These are phyloP conservation scores for Liriodendron chinense DNA, from an alignment of 164 flowering plant species.

Conservation along the genomic window DNA sequence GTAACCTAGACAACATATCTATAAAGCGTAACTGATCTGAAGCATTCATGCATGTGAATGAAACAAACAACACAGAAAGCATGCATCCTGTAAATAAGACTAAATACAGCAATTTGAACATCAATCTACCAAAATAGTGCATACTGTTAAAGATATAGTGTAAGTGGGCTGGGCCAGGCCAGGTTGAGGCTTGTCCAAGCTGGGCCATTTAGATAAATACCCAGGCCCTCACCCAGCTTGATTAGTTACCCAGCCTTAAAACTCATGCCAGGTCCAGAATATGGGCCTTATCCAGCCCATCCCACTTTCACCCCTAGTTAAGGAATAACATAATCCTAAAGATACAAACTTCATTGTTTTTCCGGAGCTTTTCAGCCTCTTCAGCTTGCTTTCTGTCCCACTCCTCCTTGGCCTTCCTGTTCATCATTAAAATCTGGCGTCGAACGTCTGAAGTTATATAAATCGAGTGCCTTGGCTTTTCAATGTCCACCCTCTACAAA, in stretches of 20 bases:
- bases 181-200: not conserved
- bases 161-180: not conserved
- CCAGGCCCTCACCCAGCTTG: not conserved
- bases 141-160: not conserved
- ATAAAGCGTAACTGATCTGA: too few species aligned
- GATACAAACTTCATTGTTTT: constrained; percentile 30
- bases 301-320: not conserved
- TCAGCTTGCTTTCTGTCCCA: constrained; percentile 37
- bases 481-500: constrained; percentile 68
- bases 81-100: too few species aligned
- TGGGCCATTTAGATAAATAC: not conserved
- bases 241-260: not conserved
- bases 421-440: constrained; percentile 28
- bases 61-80: too few species aligned
- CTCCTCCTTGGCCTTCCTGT: constrained; percentile 37
- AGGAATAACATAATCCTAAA: not conserved
- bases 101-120: not conserved
- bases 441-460: constrained; percentile 59
- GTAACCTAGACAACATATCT: too few species aligned
- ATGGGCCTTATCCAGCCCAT: not conserved
- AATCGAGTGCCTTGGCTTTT: constrained; percentile 67
- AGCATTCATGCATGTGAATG: too few species aligned
- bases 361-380: constrained; percentile 38
- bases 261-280: not conserved
- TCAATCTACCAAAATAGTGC: not conserved